Conservation (phyloP, 2,329 filamentous ascomycete genomes). For the Fusarium sororula region DNA sequence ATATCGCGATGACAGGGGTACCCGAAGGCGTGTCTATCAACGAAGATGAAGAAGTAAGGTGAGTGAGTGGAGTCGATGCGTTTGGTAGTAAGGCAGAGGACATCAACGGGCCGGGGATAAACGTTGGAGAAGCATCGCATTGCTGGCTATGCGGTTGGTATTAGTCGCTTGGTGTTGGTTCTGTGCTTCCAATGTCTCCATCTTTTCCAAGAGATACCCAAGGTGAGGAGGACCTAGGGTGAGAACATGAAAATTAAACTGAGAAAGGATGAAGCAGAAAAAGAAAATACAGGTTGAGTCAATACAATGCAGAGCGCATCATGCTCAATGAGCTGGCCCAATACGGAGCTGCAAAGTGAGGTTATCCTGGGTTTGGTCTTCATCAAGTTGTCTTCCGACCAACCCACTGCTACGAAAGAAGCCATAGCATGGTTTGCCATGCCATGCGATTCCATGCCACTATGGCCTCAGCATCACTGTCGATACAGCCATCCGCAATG, state of each 20-base stretch:
- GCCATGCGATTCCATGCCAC: constrained; percentile 16
- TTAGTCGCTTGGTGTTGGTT: constrained; percentile 14
- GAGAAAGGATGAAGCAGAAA: constrained; percentile 10
- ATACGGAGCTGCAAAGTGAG: constrained; percentile 20
- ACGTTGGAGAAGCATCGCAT: constrained; percentile 26
- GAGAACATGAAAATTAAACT: neutral
- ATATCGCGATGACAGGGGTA: constrained; percentile 6
- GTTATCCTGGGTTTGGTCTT: constrained; percentile 25
- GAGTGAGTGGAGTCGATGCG: constrained; percentile 38
- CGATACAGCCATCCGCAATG: constrained; percentile 9
- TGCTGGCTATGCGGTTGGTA: constrained; percentile 15
- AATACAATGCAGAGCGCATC: constrained; percentile 22
- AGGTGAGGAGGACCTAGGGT: neutral
- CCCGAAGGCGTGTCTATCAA: constrained; percentile 14
- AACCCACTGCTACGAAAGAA: constrained; percentile 7
- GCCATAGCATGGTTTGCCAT: constrained; percentile 8
- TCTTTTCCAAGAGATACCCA: constrained; percentile 22
- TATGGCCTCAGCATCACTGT: constrained; percentile 33
- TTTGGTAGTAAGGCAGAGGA: constrained; percentile 43
- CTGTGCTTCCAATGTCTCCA: constrained; percentile 20
- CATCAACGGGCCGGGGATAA: constrained; percentile 38
- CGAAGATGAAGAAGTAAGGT: constrained; percentile 30
- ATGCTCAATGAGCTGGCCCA: constrained; percentile 29
- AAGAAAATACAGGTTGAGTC: constrained; percentile 20
- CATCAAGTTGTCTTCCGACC: constrained; percentile 13